These are phyloP conservation scores for Auriscalpium vulgare DNA, from an alignment of 768 basidiomycete species.

Conservation along the genomic window DNA sequence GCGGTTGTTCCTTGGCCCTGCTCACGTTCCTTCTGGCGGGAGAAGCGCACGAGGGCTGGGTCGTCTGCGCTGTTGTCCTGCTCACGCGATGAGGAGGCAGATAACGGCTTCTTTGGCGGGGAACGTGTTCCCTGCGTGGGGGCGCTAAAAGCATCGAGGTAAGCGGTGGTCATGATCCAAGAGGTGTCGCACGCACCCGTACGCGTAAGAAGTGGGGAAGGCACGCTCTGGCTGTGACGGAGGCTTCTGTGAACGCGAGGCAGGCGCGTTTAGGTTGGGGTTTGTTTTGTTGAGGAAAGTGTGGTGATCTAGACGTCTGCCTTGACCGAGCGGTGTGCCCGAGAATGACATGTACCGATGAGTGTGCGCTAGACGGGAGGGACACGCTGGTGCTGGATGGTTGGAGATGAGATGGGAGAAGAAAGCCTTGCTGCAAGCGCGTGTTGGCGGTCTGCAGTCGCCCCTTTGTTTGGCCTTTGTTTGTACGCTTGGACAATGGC, in stretches of 20 bases:
- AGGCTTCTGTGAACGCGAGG: slow-evolving; percentile 22
- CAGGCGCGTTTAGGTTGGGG: slow-evolving; percentile 27
- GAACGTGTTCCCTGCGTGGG: slow-evolving; percentile 49
- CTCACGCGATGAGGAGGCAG: slow-evolving; percentile 26
- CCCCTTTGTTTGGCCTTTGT: not conserved
- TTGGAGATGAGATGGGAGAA: not conserved
- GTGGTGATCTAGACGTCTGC: slow-evolving; percentile 77
- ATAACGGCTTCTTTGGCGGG: slow-evolving; percentile 41
- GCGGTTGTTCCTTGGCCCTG: slow-evolving; percentile 22
- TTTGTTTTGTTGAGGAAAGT: slow-evolving; percentile 61
- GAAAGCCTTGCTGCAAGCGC: not conserved
- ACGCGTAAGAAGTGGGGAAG: slow-evolving; percentile 58
- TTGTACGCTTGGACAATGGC: not conserved
- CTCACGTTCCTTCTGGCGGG: slow-evolving; percentile 39
- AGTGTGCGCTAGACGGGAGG: not conserved
- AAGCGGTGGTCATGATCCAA: slow-evolving; percentile 15
- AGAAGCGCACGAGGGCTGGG: slow-evolving; percentile 38
- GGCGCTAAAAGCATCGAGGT: slow-evolving; percentile 34
- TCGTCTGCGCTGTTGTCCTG: slow-evolving; percentile 23
- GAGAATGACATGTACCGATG: slow-evolving; percentile 70
- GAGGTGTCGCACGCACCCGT: slow-evolving; percentile 44
- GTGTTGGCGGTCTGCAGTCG: not conserved
- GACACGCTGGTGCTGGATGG: slow-evolving; percentile 3
- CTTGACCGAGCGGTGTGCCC: slow-evolving; percentile 75
- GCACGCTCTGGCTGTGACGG: slow-evolving; percentile 22